Evolutionary conservation across 768 basidiomycete species (phyloP).

Genomic region (Rhizopogon vesiculosus): DNA sequence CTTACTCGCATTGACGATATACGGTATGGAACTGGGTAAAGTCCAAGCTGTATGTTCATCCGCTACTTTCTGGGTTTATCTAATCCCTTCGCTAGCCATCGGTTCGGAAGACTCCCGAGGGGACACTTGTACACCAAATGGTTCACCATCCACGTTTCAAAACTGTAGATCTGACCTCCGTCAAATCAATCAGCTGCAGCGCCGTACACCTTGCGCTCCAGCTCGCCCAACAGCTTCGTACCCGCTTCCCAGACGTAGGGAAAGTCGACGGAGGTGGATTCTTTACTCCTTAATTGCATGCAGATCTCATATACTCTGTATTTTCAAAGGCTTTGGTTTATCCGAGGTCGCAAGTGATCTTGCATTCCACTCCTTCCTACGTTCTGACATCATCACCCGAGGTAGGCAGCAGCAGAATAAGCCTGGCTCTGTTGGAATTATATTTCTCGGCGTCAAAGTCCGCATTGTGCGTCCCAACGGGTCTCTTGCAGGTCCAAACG

Average conservation of each 20-base stretch:
- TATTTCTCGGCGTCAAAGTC: constrained; percentile 34
- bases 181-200: constrained; percentile 37
- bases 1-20: constrained; percentile 29
- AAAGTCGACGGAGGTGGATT: constrained; percentile 37
- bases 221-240: constrained; percentile 33
- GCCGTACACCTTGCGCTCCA: constrained; percentile 58
- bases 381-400: not conserved
- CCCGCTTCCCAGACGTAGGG: constrained; percentile 23
- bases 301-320: not conserved
- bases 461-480: no score
- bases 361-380: not conserved
- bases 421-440: constrained; percentile 43
- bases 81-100: no score
- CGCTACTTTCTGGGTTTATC: constrained; percentile 36
- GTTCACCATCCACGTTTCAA: constrained; percentile 40
- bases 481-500: no score
- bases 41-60: constrained; percentile 29
- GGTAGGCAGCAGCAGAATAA: constrained; percentile 2
- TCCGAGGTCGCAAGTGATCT: constrained; percentile 45
- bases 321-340: constrained; percentile 51
- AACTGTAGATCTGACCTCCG: constrained; percentile 43
- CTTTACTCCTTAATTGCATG: not conserved
- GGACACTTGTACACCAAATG: constrained; percentile 47
- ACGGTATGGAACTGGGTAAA: constrained; percentile 19
- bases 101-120: no score